These are phyloP conservation scores for Selenicereus undatus DNA, from an alignment of 148 eudicot genomes.

Conservation along the genomic window DNA sequence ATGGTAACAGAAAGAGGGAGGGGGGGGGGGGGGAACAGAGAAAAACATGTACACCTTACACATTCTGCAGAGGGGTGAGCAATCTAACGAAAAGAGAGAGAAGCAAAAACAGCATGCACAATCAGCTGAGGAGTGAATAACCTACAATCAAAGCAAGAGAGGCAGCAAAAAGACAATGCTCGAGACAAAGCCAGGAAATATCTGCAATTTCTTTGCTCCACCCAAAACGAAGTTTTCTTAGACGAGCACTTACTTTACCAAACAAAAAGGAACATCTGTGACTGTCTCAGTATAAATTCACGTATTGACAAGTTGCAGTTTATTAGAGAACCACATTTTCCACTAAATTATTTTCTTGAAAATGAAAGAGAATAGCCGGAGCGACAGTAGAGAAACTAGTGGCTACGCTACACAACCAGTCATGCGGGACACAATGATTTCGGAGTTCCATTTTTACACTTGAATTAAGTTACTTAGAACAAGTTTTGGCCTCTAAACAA, in stretches of 20 bases:
- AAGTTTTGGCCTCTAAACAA: neutral
- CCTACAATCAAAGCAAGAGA: conserved; percentile 21
- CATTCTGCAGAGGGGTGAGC: conserved; percentile 22
- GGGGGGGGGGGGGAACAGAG: neutral
- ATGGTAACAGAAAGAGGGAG: neutral
- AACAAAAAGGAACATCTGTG: neutral
- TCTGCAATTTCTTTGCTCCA: neutral
- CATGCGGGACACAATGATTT: neutral
- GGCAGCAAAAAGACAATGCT: conserved; percentile 14
- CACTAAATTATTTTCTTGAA: neutral
- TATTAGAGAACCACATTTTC: neutral
- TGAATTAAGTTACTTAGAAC: neutral
- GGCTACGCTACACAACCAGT: neutral
- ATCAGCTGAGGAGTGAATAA: conserved; percentile 20
- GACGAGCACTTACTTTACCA: neutral
- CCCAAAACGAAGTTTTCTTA: neutral
- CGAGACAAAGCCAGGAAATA: conserved; percentile 2
- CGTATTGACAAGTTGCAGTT: too few species aligned
- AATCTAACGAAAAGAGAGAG: conserved; percentile 16
- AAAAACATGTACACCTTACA: conserved; percentile 20
- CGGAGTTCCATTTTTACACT: neutral
- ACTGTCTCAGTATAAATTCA: neutral
- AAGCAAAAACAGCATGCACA: conserved; percentile 16
- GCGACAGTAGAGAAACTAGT: neutral
- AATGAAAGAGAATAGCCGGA: neutral